Conservation (phyloP, 106 monocot species). For the Hemerocallis citrina region DNA sequence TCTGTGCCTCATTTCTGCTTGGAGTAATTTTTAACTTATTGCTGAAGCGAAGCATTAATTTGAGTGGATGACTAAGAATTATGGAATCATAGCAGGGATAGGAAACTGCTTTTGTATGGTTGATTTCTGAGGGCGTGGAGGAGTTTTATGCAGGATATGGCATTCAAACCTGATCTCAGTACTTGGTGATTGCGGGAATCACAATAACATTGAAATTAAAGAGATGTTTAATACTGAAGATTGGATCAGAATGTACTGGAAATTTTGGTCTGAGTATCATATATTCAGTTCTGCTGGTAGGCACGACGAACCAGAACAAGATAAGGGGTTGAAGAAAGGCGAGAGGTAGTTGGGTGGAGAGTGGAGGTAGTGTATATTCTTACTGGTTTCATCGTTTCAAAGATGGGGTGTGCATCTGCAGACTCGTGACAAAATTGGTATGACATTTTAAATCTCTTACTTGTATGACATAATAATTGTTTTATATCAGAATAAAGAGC, state of each 20-base stretch:
- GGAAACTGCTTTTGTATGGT: conserved; percentile 84
- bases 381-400: conserved; percentile 84
- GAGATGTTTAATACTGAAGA: conserved; percentile 50
- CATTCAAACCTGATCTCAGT: conserved; percentile 71
- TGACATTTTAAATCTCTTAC: no score
- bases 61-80: conserved; percentile 41
- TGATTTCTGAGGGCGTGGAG: conserved; percentile 78
- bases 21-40: conserved; percentile 88
- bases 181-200: conserved; percentile 73
- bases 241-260: conserved; percentile 71
- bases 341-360: conserved; percentile 90
- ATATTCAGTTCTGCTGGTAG: conserved; percentile 76
- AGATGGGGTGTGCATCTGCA: conserved; percentile 62
- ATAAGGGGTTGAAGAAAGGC: conserved; percentile 80
- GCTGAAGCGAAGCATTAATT: conserved; percentile 63
- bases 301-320: conserved; percentile 59
- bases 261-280: conserved; percentile 85
- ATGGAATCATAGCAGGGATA: conserved; percentile 54
- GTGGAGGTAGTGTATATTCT: conserved; percentile 47
- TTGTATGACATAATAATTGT: no score
- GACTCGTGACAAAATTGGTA: conserved; percentile 69
- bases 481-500: no score
- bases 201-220: conserved; percentile 57
- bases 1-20: conserved; percentile 73
- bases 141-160: conserved; percentile 57